These are phyloP conservation scores for Nicotiana tabacum DNA, from an alignment of 257 asterid species.

Conservation along the genomic window DNA sequence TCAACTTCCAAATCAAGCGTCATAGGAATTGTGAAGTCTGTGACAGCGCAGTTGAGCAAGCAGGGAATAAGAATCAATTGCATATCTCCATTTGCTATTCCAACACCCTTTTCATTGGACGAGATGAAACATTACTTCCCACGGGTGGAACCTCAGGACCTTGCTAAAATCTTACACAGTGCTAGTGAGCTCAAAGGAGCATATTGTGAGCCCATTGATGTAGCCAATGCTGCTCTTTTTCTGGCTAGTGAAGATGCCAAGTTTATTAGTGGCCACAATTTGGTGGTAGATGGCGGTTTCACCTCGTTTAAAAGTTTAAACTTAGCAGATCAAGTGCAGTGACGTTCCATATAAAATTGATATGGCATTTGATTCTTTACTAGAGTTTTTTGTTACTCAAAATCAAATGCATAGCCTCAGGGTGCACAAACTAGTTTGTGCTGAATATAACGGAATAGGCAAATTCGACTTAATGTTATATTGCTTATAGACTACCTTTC, in stretches of 20 bases:
- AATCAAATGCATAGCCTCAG: not conserved
- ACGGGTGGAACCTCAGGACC: slow-evolving; percentile 27
- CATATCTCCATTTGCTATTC: slow-evolving; percentile 78
- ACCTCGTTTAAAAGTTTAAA: slow-evolving; percentile 36
- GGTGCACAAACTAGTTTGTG: not conserved
- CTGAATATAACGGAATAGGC: not conserved
- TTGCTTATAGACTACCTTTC: not conserved
- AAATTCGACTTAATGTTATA: too few relatives aligned
- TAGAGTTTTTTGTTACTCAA: not conserved
- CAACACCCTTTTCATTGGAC: slow-evolving; percentile 56
- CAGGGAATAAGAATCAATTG: slow-evolving; percentile 74
- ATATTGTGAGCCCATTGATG: slow-evolving; percentile 53
- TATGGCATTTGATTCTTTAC: not conserved
- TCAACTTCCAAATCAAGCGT: slow-evolving; percentile 62
- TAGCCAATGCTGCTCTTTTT: slow-evolving; percentile 73
- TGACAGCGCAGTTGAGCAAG: slow-evolving; percentile 52
- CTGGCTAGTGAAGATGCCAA: slow-evolving; percentile 77
- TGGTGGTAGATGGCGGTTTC: slow-evolving; percentile 74
- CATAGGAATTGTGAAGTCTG: slow-evolving; percentile 56
- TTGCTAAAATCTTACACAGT: slow-evolving; percentile 44
- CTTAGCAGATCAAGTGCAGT: not conserved
- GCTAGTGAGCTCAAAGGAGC: slow-evolving; percentile 57
- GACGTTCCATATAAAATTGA: not conserved
- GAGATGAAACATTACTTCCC: slow-evolving; percentile 50
- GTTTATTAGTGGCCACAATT: slow-evolving; percentile 73